Percentiles rank a stretch among this genome's conserved stretches.
Evolutionary conservation across 2,329 filamentous ascomycete species (phyloP).

Genomic region (Akanthomyces dipterigenus): DNA sequence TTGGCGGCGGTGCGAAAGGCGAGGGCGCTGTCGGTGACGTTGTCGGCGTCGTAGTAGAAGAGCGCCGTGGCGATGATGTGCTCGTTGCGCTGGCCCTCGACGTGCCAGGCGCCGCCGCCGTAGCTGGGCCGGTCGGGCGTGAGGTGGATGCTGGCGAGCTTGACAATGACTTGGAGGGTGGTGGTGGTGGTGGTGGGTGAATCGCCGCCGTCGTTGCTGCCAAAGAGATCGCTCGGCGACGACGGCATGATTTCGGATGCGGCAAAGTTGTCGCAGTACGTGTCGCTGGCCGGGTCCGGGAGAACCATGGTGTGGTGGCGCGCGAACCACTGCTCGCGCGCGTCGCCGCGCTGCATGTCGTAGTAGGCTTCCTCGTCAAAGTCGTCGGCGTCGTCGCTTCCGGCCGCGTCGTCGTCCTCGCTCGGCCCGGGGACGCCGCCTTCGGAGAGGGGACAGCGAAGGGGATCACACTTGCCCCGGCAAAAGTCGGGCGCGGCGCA

Average conservation of each 20-base stretch:
- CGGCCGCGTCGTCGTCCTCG: slow-evolving; percentile 11
- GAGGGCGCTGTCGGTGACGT: slow-evolving; percentile 47
- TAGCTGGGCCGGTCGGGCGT: slow-evolving; percentile 51
- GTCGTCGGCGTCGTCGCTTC: slow-evolving; percentile 15
- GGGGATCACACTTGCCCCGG: slow-evolving; percentile 14
- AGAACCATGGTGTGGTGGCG: slow-evolving; percentile 19
- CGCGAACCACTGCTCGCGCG: slow-evolving; percentile 22
- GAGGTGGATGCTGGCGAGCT: slow-evolving; percentile 55
- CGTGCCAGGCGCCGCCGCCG: slow-evolving; percentile 46
- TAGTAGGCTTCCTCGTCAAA: slow-evolving; percentile 14
- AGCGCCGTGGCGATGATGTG: slow-evolving; percentile 57
- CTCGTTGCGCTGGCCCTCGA: slow-evolving; percentile 54
- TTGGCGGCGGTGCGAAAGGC: slow-evolving; percentile 41
- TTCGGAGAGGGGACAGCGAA: slow-evolving; percentile 19
- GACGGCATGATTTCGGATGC: background rate
- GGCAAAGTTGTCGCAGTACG: slow-evolving; percentile 21
- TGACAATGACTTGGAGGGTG: slow-evolving; percentile 55
- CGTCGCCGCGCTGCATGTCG: slow-evolving; percentile 3
- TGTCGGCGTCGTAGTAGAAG: slow-evolving; percentile 55
- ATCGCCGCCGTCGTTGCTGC: slow-evolving; percentile 17
- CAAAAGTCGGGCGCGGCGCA: slow-evolving; percentile 11
- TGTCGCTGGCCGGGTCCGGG: slow-evolving; percentile 18
- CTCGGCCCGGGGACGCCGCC: slow-evolving; percentile 18
- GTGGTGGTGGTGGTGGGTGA: slow-evolving; percentile 12
- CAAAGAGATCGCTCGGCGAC: slow-evolving; percentile 9